A percentile compares a stretch with the other conserved stretches of the same genome.
Evolutionary conservation across 192 early-diverging fungal species (phyloP).

Genomic region (Podila minutissima): DNA sequence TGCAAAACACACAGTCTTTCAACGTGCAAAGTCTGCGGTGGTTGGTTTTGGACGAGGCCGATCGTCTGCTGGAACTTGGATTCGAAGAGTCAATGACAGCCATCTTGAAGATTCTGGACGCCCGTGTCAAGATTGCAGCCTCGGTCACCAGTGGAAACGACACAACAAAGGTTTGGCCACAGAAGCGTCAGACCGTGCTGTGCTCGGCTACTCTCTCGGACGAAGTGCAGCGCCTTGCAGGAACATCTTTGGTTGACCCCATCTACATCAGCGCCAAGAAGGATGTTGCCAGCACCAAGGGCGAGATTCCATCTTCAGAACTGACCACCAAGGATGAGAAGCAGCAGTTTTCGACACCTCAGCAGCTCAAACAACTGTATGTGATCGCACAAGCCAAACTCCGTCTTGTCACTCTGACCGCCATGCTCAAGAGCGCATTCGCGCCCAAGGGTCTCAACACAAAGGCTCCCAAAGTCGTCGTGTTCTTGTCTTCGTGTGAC

Average conservation of each 20-base stretch:
- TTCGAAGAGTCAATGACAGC: conserved; percentile 82
- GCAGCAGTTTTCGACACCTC: conserved; percentile 76
- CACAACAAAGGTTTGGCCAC: conserved; percentile 61
- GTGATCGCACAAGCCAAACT: conserved; percentile 91
- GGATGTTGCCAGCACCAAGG: conserved; percentile 40
- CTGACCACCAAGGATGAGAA: conserved; percentile 53
- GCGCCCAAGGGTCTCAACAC: conserved; percentile 17
- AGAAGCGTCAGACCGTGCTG: conserved; percentile 75
- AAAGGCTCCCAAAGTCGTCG: conserved; percentile 76
- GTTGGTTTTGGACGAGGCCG: conserved; percentile 98
- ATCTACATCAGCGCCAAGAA: conserved; percentile 78
- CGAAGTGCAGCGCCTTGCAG: conserved; percentile 85
- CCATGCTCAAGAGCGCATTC: conserved; percentile 72
- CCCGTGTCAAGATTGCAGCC: conserved; percentile 47
- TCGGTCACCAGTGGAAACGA: conserved; percentile 43
- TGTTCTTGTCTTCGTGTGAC: conserved; percentile 95
- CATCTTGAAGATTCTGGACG: conserved; percentile 74
- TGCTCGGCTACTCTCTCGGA: conserved; percentile 95
- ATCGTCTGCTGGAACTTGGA: conserved; percentile 94
- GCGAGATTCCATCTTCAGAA: conserved; percentile 22
- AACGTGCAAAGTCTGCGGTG: conserved; percentile 86
- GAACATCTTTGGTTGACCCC: conserved; percentile 80
- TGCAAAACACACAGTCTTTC: conserved; percentile 88
- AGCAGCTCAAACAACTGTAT: conserved; percentile 89
- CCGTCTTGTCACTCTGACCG: conserved; percentile 86